Evolutionary conservation across 345 rosid genomes (phyloP).

Genomic region (Excoecaria cochinchinensis): DNA sequence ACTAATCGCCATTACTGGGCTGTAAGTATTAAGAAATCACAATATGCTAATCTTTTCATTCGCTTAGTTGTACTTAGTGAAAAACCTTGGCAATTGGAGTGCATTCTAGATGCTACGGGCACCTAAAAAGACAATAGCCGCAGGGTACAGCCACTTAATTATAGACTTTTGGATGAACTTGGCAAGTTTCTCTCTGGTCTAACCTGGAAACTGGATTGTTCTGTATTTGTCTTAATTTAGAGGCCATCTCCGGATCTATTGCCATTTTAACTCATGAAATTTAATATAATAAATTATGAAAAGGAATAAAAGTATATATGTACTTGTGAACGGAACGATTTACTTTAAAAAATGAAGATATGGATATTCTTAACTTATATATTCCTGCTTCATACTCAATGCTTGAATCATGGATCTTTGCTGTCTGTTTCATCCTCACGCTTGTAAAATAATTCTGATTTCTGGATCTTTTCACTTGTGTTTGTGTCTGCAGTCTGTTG

Average conservation of each 20-base stretch:
- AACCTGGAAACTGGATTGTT: not conserved
- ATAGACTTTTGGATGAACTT: not conserved
- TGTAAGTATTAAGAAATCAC: slow-evolving; percentile 39
- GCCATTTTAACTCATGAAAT: not conserved
- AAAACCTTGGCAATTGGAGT: not conserved
- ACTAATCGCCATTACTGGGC: slow-evolving; percentile 93
- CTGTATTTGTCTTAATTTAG: not conserved
- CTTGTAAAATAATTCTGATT: not conserved
- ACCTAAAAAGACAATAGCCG: not conserved
- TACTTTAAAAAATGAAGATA: not conserved
- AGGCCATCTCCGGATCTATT: not conserved
- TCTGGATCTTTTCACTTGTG: slow-evolving; percentile 11
- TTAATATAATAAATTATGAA: not conserved
- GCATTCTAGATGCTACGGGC: not conserved
- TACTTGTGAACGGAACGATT: not conserved
- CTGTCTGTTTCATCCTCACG: not conserved
- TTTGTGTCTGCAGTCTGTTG: slow-evolving; percentile 72
- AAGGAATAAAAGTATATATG: not conserved
- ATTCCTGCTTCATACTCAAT: not conserved
- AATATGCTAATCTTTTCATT: not conserved
- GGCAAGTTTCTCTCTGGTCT: not conserved
- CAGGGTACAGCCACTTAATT: not conserved
- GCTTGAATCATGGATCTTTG: not conserved
- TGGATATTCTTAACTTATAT: not conserved
- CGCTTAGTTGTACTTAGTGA: not conserved